These are phyloP conservation scores for Penicillium brevicompactum DNA, from an alignment of 2,329 filamentous ascomycete species.

Conservation along the genomic window DNA sequence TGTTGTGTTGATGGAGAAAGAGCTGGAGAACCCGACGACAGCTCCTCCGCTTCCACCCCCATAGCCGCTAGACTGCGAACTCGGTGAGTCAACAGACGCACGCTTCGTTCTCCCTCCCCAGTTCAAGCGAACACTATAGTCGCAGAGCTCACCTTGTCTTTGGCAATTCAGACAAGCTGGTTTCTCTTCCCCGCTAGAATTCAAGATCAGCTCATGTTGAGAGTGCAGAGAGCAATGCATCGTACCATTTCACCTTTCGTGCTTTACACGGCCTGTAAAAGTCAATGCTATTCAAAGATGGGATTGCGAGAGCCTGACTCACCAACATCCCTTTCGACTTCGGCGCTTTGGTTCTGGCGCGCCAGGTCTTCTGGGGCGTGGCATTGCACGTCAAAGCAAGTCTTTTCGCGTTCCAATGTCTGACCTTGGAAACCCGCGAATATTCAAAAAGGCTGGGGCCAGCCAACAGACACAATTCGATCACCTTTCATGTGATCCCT, in stretches of 20 bases:
- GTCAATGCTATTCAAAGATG: neutral
- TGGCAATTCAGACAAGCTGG: slow-evolving; percentile 73
- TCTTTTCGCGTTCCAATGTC: slow-evolving; percentile 17
- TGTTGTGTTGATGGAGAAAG: slow-evolving; percentile 9
- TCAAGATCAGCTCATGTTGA: slow-evolving; percentile 12
- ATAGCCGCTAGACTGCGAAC: slow-evolving; percentile 31
- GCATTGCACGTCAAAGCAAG: slow-evolving; percentile 49
- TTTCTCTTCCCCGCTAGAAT: slow-evolving; percentile 70
- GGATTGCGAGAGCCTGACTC: slow-evolving; percentile 28
- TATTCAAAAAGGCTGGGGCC: slow-evolving; percentile 21
- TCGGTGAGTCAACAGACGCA: slow-evolving; percentile 43
- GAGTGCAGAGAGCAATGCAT: neutral
- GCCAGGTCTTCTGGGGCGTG: slow-evolving; percentile 65
- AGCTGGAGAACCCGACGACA: slow-evolving; percentile 18
- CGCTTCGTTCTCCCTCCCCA: slow-evolving; percentile 74
- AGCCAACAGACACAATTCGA: slow-evolving; percentile 22
- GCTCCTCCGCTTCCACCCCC: slow-evolving; percentile 16
- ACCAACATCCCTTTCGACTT: slow-evolving; percentile 71
- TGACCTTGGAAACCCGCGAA: slow-evolving; percentile 10
- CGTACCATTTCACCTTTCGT: slow-evolving; percentile 74
- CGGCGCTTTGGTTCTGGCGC: slow-evolving; percentile 67
- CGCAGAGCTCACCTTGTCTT: slow-evolving; percentile 71
- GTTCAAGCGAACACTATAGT: slow-evolving; percentile 79
- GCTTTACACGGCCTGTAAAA: slow-evolving; percentile 71
- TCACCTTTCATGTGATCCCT: slow-evolving; percentile 27